Base-by-base conservation (phyloP, 371 early-diverging fungal species). In the Apophysomyces ossiformis region DNA sequence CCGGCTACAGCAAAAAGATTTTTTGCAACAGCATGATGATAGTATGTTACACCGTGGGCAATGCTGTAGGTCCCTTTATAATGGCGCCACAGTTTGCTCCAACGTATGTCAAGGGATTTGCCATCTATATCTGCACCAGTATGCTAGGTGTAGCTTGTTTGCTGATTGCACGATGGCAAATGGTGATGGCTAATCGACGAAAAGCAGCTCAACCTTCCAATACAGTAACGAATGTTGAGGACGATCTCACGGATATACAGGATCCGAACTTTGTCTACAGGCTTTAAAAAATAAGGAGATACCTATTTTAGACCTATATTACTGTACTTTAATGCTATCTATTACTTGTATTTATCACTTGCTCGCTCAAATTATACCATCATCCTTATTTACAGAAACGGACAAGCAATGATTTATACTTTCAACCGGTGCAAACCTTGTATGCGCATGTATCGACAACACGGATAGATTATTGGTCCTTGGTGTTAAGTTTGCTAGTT, bases 201-300 rank as follows among this genome's bases (percentile, higher is more conserved):
- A 65, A 70, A 57, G 32, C 66, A 18, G 32, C 64, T 2, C 37
- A 64, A 11, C 54, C 68, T 2, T 58, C 69, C 0, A 64, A 58
- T 15, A 57, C 35, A 32, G 47, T 65, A 1, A 71, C 68, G 1
- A 68, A 66, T 13, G 72, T 72, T 1, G 74, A 74, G 16, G 72
- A 74, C 44, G 72, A 77, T 64, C 35, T 73, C 38, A 77, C 70
- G n/a, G 77, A 77, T 37, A 61, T 69, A 6, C 65, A 73, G 38
- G 74, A 77, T 66, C 72, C 74, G 12, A 72, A 73, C 47, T 77
- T 73, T 63, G 62, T 73, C 16, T 77, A 77, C 41, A 65, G 69
- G 1, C 62, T 77, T n/a, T 77, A 65, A 66, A 26, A 26, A 2
- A 2, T 2, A 26, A 26, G 32, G 32, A 1, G 3, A 26, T 26